These are phyloP conservation scores for Hibiscus trionum DNA, from an alignment of 345 rosid species.

Conservation along the genomic window DNA sequence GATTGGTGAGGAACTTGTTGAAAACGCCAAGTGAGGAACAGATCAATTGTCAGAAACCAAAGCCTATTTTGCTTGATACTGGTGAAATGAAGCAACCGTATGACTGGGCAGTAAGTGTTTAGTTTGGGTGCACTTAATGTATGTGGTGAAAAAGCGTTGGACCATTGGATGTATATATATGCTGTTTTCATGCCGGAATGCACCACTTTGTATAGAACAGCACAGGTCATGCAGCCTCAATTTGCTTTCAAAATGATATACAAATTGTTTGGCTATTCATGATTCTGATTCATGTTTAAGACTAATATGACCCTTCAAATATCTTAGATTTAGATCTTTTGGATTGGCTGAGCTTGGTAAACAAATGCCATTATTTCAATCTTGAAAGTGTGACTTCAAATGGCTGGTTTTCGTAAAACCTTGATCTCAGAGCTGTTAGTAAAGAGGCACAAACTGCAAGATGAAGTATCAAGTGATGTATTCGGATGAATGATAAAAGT, in stretches of 20 bases:
- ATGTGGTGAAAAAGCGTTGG: neutral
- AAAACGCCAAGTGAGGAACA: conserved; percentile 50
- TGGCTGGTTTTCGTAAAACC: neutral
- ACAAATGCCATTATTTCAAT: neutral
- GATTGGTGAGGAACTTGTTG: conserved; percentile 48
- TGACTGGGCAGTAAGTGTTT: conserved; percentile 65
- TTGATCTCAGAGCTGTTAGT: neutral
- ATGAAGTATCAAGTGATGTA: neutral
- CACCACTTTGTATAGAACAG: neutral
- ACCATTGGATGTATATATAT: neutral
- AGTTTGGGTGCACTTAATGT: neutral
- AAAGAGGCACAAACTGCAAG: neutral
- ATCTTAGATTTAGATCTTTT: neutral
- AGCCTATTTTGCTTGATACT: conserved; percentile 69
- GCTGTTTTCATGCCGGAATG: neutral
- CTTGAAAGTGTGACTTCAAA: neutral
- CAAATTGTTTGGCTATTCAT: neutral
- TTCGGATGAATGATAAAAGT: neutral
- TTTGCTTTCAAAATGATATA: neutral
- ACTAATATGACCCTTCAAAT: neutral
- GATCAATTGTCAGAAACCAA: conserved; percentile 55
- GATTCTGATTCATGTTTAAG: neutral
- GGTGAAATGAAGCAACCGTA: conserved; percentile 77
- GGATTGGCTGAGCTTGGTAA: neutral
- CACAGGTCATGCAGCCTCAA: neutral